A percentile compares a stretch with the other conserved stretches of the same genome.
Evolutionary conservation across 2,329 filamentous ascomycete genomes (phyloP).

Genomic region (Calonectria pseudoreteaudii): DNA sequence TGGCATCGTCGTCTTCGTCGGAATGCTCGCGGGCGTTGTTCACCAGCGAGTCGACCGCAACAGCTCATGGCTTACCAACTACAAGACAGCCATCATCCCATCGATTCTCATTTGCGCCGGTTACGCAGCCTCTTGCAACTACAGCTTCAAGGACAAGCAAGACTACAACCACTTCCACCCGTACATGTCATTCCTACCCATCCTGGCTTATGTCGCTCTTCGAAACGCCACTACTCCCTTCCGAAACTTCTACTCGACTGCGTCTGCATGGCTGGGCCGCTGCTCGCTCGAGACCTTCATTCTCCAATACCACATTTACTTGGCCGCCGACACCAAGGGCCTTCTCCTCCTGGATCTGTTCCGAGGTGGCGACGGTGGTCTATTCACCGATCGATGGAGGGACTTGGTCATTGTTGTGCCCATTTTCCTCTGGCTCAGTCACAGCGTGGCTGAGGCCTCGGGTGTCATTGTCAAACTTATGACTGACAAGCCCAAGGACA

Average conservation of each 20-base stretch:
- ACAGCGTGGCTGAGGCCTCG: conserved; percentile 40
- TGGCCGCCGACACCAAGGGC: conserved; percentile 68
- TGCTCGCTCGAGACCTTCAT: conserved; percentile 70
- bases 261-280: conserved; percentile 63
- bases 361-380: conserved; percentile 37
- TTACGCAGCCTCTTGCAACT: conserved; percentile 34
- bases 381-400: conserved; percentile 42
- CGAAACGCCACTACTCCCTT: conserved; percentile 54
- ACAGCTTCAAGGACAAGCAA: conserved; percentile 22
- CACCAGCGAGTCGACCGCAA: conserved; percentile 37
- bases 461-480: conserved; percentile 40
- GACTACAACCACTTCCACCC: conserved; percentile 64
- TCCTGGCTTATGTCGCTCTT: conserved; percentile 63
- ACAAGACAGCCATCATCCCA: conserved; percentile 34
- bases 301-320: conserved; percentile 71
- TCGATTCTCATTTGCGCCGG: conserved; percentile 46
- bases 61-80: conserved; percentile 33
- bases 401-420: conserved; percentile 41
- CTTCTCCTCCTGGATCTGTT: conserved; percentile 52
- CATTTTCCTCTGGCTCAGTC: conserved; percentile 45
- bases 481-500: conserved; percentile 27
- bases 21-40: conserved; percentile 58
- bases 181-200: conserved; percentile 64
- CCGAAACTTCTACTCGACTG: conserved; percentile 49
- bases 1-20: conserved; percentile 66